Percentiles rank a stretch among this genome's conserved stretches.
Evolutionary conservation across 495 filamentous ascomycete species (phyloP).

Genomic region (Cercophora sp.): DNA sequence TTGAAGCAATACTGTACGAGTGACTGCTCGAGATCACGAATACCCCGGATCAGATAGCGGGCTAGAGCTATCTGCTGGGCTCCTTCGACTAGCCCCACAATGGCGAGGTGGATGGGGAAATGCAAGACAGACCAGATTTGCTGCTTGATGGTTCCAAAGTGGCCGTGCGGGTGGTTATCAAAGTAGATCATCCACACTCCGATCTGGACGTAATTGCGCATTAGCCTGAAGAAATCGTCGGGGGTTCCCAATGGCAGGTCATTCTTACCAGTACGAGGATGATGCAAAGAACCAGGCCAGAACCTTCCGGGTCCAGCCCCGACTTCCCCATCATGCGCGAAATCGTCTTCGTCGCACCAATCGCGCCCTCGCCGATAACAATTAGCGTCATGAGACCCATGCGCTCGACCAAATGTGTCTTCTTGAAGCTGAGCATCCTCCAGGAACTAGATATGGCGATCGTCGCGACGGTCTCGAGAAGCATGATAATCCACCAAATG

Average conservation of each 20-base stretch:
- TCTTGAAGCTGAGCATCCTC: conserved; percentile 57
- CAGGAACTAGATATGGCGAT: conserved; percentile 53
- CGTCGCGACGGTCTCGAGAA: conserved; percentile 51
- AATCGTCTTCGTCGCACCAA: conserved; percentile 38
- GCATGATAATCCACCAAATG: conserved; percentile 57
- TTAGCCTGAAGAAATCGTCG: not conserved
- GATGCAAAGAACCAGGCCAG: conserved; percentile 24
- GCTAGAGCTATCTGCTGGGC: conserved; percentile 34
- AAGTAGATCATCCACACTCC: conserved; percentile 62
- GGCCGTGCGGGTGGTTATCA: conserved; percentile 47
- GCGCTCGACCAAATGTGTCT: conserved; percentile 61
- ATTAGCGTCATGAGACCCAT: conserved; percentile 66
- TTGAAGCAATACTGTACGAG: conserved; percentile 17
- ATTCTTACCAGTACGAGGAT: conserved; percentile 33
- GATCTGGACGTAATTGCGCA: not conserved
- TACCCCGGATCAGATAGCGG: conserved; percentile 16
- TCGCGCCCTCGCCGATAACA: conserved; percentile 62
- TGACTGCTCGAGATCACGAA: conserved; percentile 9
- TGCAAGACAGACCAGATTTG: conserved; percentile 62
- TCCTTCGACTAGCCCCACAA: conserved; percentile 61
- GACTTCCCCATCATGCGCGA: conserved; percentile 23
- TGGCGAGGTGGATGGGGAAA: conserved; percentile 61
- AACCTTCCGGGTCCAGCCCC: conserved; percentile 15
- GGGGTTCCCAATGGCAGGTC: not conserved
- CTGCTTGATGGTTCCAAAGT: conserved; percentile 53